phyloP scores from a whole-genome alignment of 805 yeast genomes.

The Saccharomycopsis synnaedendra region DNA sequence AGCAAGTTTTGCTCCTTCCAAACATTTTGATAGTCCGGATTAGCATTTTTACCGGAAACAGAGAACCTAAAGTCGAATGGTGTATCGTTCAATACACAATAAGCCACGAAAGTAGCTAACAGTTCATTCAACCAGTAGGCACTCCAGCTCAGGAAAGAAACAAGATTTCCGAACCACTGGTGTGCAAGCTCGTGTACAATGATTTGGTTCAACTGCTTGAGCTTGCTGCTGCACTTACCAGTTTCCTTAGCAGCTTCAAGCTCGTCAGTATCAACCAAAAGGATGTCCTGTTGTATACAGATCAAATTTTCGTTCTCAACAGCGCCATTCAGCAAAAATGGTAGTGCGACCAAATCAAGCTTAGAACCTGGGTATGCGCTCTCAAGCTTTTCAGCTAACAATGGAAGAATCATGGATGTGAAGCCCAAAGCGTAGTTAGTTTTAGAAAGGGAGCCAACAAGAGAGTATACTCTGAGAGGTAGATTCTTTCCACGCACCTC shows the following conservation, averaged over 20 bases:
- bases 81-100: conserved; percentile 27
- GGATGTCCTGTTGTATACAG: conserved; percentile 39
- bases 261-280: conserved; percentile 26
- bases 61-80: not conserved
- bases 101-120: conserved; percentile 67
- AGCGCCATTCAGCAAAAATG: conserved; percentile 65
- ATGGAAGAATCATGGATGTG: conserved; percentile 36
- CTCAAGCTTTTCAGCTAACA: conserved; percentile 33
- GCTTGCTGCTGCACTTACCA: conserved; percentile 10
- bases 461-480: conserved; percentile 45
- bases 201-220: conserved; percentile 34
- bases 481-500: conserved; percentile 17
- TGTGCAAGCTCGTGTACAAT: conserved; percentile 66
- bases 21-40: conserved; percentile 18
- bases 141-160: conserved; percentile 58
- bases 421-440: conserved; percentile 41
- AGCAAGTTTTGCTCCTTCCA: conserved; percentile 23
- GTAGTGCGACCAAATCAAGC: conserved; percentile 57
- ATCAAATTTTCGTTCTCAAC: conserved; percentile 74
- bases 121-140: conserved; percentile 68
- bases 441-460: conserved; percentile 33
- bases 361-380: conserved; percentile 46
- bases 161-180: conserved; percentile 68
- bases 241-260: conserved; percentile 12
- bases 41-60: conserved; percentile 13